Percentiles rank a stretch among this genome's conserved stretches.
phyloP scores from a whole-genome alignment of 129 eudicot species.

The Centaurea solstitialis region DNA sequence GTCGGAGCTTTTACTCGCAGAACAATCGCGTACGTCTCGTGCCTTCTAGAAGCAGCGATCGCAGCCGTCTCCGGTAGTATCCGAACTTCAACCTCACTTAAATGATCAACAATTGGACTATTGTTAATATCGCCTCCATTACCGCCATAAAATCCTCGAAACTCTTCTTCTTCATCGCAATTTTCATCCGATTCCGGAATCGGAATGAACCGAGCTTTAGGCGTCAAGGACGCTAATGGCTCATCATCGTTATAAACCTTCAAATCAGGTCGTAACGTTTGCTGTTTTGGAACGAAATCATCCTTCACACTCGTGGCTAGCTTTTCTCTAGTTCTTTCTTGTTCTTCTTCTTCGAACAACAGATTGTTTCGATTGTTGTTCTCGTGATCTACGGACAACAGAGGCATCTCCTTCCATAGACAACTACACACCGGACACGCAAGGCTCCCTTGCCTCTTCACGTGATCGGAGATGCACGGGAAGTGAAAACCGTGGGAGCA shows the following conservation, averaged over 20 bases:
- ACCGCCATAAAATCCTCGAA: constrained; percentile 33
- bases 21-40: constrained; percentile 61
- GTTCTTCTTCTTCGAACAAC: constrained; percentile 14
- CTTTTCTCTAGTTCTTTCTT: constrained; percentile 24
- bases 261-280: constrained; percentile 41
- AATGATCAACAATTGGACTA: constrained; percentile 6
- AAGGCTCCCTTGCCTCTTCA: constrained; percentile 35
- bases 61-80: constrained; percentile 66
- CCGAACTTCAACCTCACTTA: constrained; percentile 36
- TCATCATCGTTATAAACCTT: constrained; percentile 67
- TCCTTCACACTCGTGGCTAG: constrained; percentile 24
- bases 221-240: constrained; percentile 32
- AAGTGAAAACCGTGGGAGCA: constrained; percentile 83
- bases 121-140: not conserved
- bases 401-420: constrained; percentile 40
- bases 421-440: constrained; percentile 42
- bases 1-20: constrained; percentile 60
- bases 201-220: constrained; percentile 34
- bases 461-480: constrained; percentile 45
- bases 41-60: constrained; percentile 53
- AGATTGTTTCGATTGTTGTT: constrained; percentile 11
- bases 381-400: constrained; percentile 18
- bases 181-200: constrained; percentile 51
- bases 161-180: constrained; percentile 33
- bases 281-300: constrained; percentile 13